A percentile compares a stretch with the other conserved stretches of the same genome.
Conservation (phyloP, 495 filamentous ascomycete species). For the Annulohypoxylon stygium region DNA sequence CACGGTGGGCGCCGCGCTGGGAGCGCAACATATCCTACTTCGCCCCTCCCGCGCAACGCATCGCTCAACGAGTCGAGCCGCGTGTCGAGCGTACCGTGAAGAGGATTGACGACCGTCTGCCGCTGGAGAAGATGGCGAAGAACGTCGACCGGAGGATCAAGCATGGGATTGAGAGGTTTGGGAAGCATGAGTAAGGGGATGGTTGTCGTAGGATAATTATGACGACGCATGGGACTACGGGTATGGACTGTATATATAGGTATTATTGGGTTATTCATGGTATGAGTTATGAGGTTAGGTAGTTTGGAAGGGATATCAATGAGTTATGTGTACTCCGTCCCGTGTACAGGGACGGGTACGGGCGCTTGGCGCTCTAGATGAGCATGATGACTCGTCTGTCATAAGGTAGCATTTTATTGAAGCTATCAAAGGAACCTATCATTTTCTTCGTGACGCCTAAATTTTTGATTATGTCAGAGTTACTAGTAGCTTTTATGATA, state of each 20-base stretch:
- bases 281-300: constrained; percentile 11
- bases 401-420: constrained; percentile 21
- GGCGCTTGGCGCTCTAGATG: constrained; percentile 33
- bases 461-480: background rate
- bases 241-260: constrained; percentile 5
- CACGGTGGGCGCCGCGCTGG: constrained; percentile 64
- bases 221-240: background rate
- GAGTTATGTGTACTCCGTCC: constrained; percentile 20
- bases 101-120: constrained; percentile 56
- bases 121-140: constrained; percentile 61
- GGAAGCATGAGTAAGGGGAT: constrained; percentile 12
- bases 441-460: background rate
- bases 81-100: constrained; percentile 57
- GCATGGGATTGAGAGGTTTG: constrained; percentile 53
- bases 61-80: constrained; percentile 59
- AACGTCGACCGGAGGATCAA: constrained; percentile 57
- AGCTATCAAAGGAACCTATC: constrained; percentile 7
- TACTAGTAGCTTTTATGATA: background rate
- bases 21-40: constrained; percentile 63
- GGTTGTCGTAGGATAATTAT: background rate
- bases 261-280: background rate
- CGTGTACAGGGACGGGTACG: constrained; percentile 14
- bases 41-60: constrained; percentile 56
- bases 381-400: constrained; percentile 22
- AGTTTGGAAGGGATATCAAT: constrained; percentile 18